Base-by-base conservation (phyloP, 2,329 filamentous ascomycete genomes). In the Xylariaceae sp. region DNA sequence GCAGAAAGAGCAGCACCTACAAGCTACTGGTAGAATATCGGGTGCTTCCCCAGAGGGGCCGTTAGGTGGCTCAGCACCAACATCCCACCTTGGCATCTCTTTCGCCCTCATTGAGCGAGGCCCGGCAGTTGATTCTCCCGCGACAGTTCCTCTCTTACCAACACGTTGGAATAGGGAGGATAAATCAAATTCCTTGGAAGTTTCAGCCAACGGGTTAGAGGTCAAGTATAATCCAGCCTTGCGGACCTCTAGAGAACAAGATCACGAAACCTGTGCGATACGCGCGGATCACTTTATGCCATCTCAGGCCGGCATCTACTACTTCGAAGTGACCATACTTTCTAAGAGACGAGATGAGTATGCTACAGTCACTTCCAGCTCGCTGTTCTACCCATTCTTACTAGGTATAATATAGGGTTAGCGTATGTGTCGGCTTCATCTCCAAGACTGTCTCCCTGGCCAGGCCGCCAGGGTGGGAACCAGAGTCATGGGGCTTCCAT, bases 301-400 rank as follows among this genome's bases (percentile, higher is more conserved):
- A 3, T 79, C 84, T 37, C 87, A 95, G 66, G 94, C 89, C 62
- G 94, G 94, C 1, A 86, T 99, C 56, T 99, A 96, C 71, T 99
- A 99, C 70, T 99, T 85, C 67, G 94, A 99, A 68, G 78, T 87
- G 29, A 72, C 72, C 12, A 74, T 84, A 47, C 55, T 80, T 30
- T 72, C 74, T 12, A 76, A 73, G 50, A 80, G 77, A 65, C 72
- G 73, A 59, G 78, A 81, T 43, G 80, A 83, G 79, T 83, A 73
- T 51, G 80, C 34, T 34, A 6, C 26, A 49, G 47, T 41, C 45
- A 29, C 48, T 49, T 27, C 41, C 35, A 26, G n/a, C 31, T 50
- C 43, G 11, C 40, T 40, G 26, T 29, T 12, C 4, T 19, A n/a
- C n/a, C 5, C 26, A 19, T 50, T 61, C 65, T 60, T 51, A 64